A percentile compares a stretch with the other conserved stretches of the same genome.
Conservation (phyloP, 441 rosid genomes). For the Cnidoscolus chayamansa region DNA sequence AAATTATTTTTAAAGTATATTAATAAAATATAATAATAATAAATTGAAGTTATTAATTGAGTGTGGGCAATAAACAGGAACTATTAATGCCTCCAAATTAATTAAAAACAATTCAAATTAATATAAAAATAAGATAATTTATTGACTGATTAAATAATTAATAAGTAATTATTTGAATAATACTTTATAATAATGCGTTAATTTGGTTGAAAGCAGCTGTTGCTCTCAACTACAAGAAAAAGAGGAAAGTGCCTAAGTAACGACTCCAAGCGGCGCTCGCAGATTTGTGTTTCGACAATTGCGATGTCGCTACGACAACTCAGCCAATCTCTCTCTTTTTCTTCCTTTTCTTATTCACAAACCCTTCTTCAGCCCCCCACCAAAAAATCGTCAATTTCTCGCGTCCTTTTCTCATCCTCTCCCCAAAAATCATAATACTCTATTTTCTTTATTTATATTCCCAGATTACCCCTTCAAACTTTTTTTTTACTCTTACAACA, state of each 20-base stretch:
- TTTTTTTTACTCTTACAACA: not conserved
- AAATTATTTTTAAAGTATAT: no score
- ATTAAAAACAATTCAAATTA: no score
- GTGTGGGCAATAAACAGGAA: no score
- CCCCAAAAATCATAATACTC: not conserved
- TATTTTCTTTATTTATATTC: not conserved
- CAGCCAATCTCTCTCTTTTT: not conserved
- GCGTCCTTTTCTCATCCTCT: not conserved
- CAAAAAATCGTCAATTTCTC: constrained; percentile 14
- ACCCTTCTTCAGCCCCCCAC: no score
- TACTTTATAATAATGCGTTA: no score
- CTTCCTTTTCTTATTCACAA: not conserved
- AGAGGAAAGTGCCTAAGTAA: not conserved
- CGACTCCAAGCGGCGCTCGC: constrained; percentile 1
- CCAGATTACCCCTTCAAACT: not conserved
- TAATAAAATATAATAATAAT: no score
- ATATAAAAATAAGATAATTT: no score
- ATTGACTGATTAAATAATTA: no score
- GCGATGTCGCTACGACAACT: not conserved
- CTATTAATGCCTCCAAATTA: no score
- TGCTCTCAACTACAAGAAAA: not conserved
- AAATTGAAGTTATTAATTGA: no score
- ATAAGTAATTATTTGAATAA: no score
- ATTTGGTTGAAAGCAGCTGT: not conserved
- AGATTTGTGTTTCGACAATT: not conserved